Base-by-base conservation (phyloP, 129 eudicot species). In the Gnaphalium uliginosum region DNA sequence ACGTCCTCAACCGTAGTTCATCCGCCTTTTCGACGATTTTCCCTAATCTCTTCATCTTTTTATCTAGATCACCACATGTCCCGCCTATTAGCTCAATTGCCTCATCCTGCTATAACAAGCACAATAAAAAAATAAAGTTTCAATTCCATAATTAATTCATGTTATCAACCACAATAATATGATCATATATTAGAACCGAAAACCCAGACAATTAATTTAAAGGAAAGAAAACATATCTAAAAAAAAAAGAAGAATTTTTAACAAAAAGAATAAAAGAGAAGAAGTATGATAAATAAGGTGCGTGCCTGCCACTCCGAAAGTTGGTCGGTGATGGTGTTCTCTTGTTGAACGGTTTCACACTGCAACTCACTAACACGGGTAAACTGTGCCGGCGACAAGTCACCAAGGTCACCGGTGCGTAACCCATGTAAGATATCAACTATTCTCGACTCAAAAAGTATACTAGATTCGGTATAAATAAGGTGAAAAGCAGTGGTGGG, bases 401-500 rank as follows among this genome's bases (percentile, higher is more conserved):
- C 96, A 0, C 96, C 92, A 0, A 93, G 83, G 74, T 88, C 96
- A 2, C 96, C 98, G 60, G 86, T 86, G 11, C 87, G 84, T 6
- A 73, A 1, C 0, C 96, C 96, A 0, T 83, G 86, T 6, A 93
- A 86, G 3, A 90, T 88, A 0, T 90, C 92, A 0, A 79, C 53
- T 9, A 93, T 79, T 4, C 80, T 85, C 0, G 96, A 68, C 79
- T 93, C 98, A 6, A 88, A 88, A 2, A 68, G 78, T 1, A 86
- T 57, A 76, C 96, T 88, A 6, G 92, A 80, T 69, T 90, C 95
- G 2, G 96, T 88, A 72, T 93, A 90, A 3, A 93, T 71, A 18
- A 93, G 81, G 75, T 93, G 96, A 46, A 88, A 90, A 5, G 87
- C 87, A 68, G 98, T 88, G 76, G 98, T 93, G 62, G 98, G 98